These are phyloP conservation scores for Talaromyces amestolkiae DNA, from an alignment of 2,329 filamentous ascomycete genomes.

Conservation along the genomic window DNA sequence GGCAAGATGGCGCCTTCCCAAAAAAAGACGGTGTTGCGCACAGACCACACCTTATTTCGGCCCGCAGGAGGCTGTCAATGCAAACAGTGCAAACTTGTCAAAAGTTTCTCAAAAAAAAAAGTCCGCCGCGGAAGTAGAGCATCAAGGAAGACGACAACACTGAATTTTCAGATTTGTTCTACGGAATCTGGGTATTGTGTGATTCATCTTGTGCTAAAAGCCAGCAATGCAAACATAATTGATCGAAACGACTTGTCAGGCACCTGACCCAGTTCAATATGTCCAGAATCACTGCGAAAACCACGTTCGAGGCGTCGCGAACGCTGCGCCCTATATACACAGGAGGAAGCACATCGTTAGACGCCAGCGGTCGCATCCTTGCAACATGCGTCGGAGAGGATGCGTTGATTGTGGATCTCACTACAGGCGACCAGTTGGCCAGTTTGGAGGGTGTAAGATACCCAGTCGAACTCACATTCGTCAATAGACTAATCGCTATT, in stretches of 20 bases:
- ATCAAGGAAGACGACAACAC: not conserved
- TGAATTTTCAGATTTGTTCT: not conserved
- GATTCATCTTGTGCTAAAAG: not conserved
- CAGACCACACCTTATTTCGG: conserved; percentile 32
- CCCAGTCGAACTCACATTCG: conserved; percentile 14
- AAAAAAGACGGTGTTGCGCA: conserved; percentile 24
- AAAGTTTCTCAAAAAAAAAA: conserved; percentile 27
- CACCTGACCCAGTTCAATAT: conserved; percentile 26
- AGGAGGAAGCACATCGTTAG: conserved; percentile 80
- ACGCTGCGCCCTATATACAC: conserved; percentile 93
- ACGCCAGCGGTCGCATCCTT: conserved; percentile 75
- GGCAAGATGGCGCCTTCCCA: conserved; percentile 8
- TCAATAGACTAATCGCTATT: conserved; percentile 9
- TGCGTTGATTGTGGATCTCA: conserved; percentile 79
- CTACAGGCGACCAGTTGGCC: conserved; percentile 76
- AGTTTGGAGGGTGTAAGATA: conserved; percentile 77
- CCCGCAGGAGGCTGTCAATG: conserved; percentile 35
- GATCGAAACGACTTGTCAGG: conserved; percentile 16
- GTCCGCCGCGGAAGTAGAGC: conserved; percentile 21
- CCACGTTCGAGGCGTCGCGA: conserved; percentile 80
- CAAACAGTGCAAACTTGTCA: conserved; percentile 29
- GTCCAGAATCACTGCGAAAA: conserved; percentile 64
- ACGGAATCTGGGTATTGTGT: not conserved
- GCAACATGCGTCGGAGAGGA: conserved; percentile 91
- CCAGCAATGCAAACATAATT: conserved; percentile 16